Evolutionary conservation across 2,329 filamentous ascomycete genomes (phyloP), one percentile per base, ranked within the genome.

Genomic region (Ophiocordyceps camponoti-rufipedis): DNA sequence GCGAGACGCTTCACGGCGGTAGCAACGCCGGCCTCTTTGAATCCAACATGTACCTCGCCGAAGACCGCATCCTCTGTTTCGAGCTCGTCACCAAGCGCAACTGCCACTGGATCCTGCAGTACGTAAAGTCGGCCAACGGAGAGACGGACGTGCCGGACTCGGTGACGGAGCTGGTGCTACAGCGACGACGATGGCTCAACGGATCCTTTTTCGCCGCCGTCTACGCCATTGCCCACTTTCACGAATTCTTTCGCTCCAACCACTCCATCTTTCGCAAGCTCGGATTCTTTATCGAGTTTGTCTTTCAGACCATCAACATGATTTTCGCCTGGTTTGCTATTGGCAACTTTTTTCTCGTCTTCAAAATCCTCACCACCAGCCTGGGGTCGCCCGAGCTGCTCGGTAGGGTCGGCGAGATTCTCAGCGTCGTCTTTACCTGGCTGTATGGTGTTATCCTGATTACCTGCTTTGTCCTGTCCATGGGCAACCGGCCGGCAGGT

Each of bases 311-410:
- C 1, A 73, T 89, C 63, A 94, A 85, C 71, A 95, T 96, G 85
- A 74, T 98, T 58, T 98, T 96, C 61, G 88, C 91, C 45, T 98
- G 91, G 91, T 96, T 98, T 59, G 86, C 83, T 55, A 91, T 96
- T 57, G 84, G 91, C 58, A 98, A 98, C 67, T 98, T 98, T 74
- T 98, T 96, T 74, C 68, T 98, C 58, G 89, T 98, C 54, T 98
- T 98, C 70, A 88, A 88, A 62, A 96, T 98, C 59, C 69, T 98
- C 51, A 96, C 89, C 1, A 82, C 79, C 11, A 94, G 88, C 56
- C 69, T 98, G 52, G 82, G 85, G 42, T 71, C 75, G 28, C 55
- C 66, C 0, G 62, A 73, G 31, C 72, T 95, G 28, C 73, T 95
- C 2, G 85, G 87, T 43, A 79, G 74, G 5, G 77, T 77, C 10